phyloP scores from a whole-genome alignment of 108 stramenopile species.

The Stephanodiscus minutulus region DNA sequence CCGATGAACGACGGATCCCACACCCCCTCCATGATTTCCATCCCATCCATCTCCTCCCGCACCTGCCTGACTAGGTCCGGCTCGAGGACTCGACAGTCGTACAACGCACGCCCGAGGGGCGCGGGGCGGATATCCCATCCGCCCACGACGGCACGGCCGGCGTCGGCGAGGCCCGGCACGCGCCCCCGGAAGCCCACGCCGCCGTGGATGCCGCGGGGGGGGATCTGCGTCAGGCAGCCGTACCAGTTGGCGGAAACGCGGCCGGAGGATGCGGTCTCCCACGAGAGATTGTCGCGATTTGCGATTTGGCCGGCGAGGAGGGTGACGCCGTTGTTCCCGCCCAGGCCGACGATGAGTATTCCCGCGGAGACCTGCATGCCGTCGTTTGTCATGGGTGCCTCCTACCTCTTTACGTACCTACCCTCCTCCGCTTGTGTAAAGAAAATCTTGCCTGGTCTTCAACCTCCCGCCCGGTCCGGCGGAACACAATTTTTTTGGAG shows the following conservation, averaged over 20 bases:
- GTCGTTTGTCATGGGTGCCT: not conserved
- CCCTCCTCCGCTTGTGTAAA: too few relatives aligned
- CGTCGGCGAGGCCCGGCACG: slow-evolving; percentile 47
- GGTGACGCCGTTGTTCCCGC: slow-evolving; percentile 86
- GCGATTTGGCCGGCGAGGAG: slow-evolving; percentile 75
- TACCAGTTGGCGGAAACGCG: slow-evolving; percentile 66
- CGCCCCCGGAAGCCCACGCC: slow-evolving; percentile 59
- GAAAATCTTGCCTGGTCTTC: too few relatives aligned
- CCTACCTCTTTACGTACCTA: too few relatives aligned
- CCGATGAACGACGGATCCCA: slow-evolving; percentile 81
- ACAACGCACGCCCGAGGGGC: slow-evolving; percentile 74
- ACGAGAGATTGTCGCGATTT: slow-evolving; percentile 56
- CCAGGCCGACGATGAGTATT: slow-evolving; percentile 80
- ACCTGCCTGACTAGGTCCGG: slow-evolving; percentile 84
- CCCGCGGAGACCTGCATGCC: slow-evolving; percentile 44
- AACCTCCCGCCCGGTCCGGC: too few relatives aligned
- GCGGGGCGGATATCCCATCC: slow-evolving; percentile 77
- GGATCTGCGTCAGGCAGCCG: slow-evolving; percentile 84
- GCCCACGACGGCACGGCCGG: slow-evolving; percentile 51
- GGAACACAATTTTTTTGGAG: too few relatives aligned
- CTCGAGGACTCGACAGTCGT: slow-evolving; percentile 73
- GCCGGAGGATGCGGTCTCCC: slow-evolving; percentile 53
- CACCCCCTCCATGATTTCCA: slow-evolving; percentile 66
- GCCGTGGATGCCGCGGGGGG: slow-evolving; percentile 48
- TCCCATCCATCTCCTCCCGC: slow-evolving; percentile 60